Evolutionary conservation across 768 basidiomycete genomes (phyloP).

Genomic region (Amanita fuliginea): DNA sequence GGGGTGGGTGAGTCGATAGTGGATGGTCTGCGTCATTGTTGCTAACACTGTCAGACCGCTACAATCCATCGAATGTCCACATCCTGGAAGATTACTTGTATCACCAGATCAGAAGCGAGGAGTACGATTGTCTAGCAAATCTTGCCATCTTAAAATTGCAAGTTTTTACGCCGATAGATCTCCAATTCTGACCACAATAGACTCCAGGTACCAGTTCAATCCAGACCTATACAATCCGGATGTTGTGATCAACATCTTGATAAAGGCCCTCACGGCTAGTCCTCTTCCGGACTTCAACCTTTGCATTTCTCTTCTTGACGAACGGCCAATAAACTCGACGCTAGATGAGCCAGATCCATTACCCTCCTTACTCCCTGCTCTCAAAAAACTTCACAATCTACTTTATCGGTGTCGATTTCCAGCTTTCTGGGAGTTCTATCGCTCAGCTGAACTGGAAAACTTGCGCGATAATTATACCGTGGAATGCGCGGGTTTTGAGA

Average conservation of each 20-base stretch:
- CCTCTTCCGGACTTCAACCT: slow-evolving; percentile 93
- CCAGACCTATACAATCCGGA: slow-evolving; percentile 87
- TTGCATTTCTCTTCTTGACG: slow-evolving; percentile 85
- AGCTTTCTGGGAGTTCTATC: slow-evolving; percentile 72
- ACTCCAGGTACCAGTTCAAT: slow-evolving; percentile 87
- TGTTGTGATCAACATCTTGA: slow-evolving; percentile 88
- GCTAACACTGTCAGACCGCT: slow-evolving; percentile 58
- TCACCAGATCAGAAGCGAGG: slow-evolving; percentile 82
- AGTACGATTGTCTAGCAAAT: slow-evolving; percentile 94
- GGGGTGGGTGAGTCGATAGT: slow-evolving; percentile 59
- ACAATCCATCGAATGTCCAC: slow-evolving; percentile 89
- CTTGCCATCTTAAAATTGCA: slow-evolving; percentile 90
- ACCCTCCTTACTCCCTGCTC: slow-evolving; percentile 53
- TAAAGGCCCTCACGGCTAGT: slow-evolving; percentile 78
- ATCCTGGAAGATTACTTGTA: slow-evolving; percentile 96
- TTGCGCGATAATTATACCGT: slow-evolving; percentile 81
- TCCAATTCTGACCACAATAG: slow-evolving; percentile 2
- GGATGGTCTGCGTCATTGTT: slow-evolving; percentile 2
- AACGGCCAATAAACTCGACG: slow-evolving; percentile 41
- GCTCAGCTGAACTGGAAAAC: slow-evolving; percentile 55
- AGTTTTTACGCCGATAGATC: slow-evolving; percentile 10
- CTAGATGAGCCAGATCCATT: slow-evolving; percentile 79
- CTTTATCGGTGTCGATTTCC: slow-evolving; percentile 82
- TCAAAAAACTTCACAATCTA: slow-evolving; percentile 56
- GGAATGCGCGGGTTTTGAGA: slow-evolving; percentile 74